These are phyloP conservation scores for Boletus sp. DNA, from an alignment of 1,284 basidiomycete species.

Conservation along the genomic window DNA sequence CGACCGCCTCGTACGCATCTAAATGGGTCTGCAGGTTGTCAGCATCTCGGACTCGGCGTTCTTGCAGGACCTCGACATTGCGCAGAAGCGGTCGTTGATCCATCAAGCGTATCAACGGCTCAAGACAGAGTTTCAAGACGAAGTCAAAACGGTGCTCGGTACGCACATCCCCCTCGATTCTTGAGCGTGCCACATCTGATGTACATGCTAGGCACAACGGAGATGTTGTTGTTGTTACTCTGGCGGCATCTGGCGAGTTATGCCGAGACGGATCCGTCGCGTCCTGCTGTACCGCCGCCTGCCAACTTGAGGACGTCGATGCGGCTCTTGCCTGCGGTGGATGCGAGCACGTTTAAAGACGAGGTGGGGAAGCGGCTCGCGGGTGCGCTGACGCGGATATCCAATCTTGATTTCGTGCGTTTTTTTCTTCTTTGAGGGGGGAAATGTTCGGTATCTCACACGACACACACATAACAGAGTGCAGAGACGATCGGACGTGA, in stretches of 20 bases:
- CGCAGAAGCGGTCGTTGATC: constrained; percentile 63
- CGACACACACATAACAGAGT: constrained; percentile 22
- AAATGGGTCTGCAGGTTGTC: constrained; percentile 43
- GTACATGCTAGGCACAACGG: constrained; percentile 56
- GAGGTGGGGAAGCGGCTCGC: constrained; percentile 53
- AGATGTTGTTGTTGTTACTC: constrained; percentile 80
- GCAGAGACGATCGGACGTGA: constrained; percentile 41
- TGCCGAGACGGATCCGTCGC: constrained; percentile 38
- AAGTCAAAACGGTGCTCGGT: constrained; percentile 55
- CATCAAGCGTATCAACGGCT: constrained; percentile 56
- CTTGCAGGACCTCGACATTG: constrained; percentile 60
- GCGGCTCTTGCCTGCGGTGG: constrained; percentile 52
- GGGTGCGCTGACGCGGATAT: constrained; percentile 49
- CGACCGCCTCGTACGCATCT: background rate
- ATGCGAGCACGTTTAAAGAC: constrained; percentile 47
- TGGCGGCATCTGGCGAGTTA: constrained; percentile 82
- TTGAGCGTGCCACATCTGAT: too few species aligned
- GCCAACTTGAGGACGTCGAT: constrained; percentile 42
- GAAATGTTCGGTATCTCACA: too few species aligned
- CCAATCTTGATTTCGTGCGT: constrained; percentile 48
- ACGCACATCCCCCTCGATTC: constrained; percentile 22
- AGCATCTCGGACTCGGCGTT: constrained; percentile 50
- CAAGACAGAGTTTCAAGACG: constrained; percentile 39
- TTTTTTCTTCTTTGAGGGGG: background rate
- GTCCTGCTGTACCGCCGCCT: constrained; percentile 24